Evolutionary conservation across 441 rosid species (phyloP).

Genomic region (Brassica hybrid): DNA sequence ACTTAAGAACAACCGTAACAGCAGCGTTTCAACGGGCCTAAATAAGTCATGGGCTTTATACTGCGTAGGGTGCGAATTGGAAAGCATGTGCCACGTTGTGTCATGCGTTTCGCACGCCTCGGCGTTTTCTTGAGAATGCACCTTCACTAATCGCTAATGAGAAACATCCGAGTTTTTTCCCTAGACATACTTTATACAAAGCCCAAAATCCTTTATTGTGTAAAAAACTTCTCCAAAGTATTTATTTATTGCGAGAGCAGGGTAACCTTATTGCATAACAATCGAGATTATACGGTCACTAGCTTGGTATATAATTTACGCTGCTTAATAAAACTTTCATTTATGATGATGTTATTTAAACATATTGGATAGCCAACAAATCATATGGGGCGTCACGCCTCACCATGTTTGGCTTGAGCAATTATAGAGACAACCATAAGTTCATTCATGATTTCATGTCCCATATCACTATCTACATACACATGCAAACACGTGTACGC

Average conservation of each 20-base stretch:
- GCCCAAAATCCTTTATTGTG: too few species aligned
- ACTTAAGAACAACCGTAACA: too few species aligned
- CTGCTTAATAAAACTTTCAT: too few species aligned
- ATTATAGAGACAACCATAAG: slow-evolving; percentile 25
- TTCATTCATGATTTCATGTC: slow-evolving; percentile 33
- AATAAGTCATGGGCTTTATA: slow-evolving; percentile 14
- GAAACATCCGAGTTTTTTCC: neutral
- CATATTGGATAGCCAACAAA: slow-evolving; percentile 30
- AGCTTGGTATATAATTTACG: neutral
- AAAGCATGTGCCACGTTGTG: slow-evolving; percentile 24
- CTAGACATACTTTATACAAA: neutral
- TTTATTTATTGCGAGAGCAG: neutral
- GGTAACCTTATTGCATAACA: neutral
- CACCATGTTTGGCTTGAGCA: slow-evolving; percentile 36
- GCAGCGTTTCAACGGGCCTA: neutral
- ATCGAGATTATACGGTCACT: neutral
- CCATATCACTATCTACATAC: slow-evolving; percentile 28
- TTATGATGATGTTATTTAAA: too few species aligned
- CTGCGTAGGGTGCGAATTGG: neutral
- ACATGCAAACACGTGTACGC: slow-evolving; percentile 33
- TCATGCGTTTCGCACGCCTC: slow-evolving; percentile 31
- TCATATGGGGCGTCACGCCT: slow-evolving; percentile 38
- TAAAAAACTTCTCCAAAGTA: too few species aligned
- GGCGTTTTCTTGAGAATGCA: slow-evolving; percentile 25
- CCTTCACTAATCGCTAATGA: neutral